phyloP scores from a whole-genome alignment of 495 filamentous ascomycete species.

The Penicillium taxi region DNA sequence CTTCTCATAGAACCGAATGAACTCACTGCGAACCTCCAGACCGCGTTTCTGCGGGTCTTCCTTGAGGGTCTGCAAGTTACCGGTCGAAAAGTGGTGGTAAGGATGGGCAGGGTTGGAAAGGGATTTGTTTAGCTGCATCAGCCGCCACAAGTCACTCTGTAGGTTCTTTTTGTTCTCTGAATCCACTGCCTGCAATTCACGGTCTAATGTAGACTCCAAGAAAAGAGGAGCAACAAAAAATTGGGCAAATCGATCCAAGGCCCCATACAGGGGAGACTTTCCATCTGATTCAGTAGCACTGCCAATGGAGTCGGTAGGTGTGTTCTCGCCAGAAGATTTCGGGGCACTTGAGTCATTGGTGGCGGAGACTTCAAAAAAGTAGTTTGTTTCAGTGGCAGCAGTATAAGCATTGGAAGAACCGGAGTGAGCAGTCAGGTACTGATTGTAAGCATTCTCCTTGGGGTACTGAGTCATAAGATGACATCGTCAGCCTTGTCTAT shows the following conservation, averaged over 20 bases:
- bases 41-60: slow-evolving; percentile 73
- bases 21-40: slow-evolving; percentile 83
- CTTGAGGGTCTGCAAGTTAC: slow-evolving; percentile 83
- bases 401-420: slow-evolving; percentile 95
- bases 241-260: slow-evolving; percentile 91
- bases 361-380: slow-evolving; percentile 92
- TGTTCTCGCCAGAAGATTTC: slow-evolving; percentile 23
- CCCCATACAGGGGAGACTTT: slow-evolving; percentile 72
- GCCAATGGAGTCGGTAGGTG: slow-evolving; percentile 20
- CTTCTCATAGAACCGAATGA: slow-evolving; percentile 85
- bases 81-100: slow-evolving; percentile 94
- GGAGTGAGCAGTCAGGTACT: slow-evolving; percentile 82
- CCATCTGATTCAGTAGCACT: slow-evolving; percentile 38
- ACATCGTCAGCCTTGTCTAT: slow-evolving; percentile 8
- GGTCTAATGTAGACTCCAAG: slow-evolving; percentile 78
- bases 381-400: slow-evolving; percentile 88
- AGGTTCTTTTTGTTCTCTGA: slow-evolving; percentile 99
- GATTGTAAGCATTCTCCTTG: slow-evolving; percentile 90
- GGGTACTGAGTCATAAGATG: slow-evolving; percentile 56
- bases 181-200: slow-evolving; percentile 88
- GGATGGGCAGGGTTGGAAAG: slow-evolving; percentile 85
- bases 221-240: slow-evolving; percentile 95
- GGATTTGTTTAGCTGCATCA: slow-evolving; percentile 87
- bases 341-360: slow-evolving; percentile 44
- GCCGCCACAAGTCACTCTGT: slow-evolving; percentile 87